A percentile compares a stretch with the other conserved stretches of the same genome.
phyloP scores from a whole-genome alignment of 1,139 yeast genomes.

The Hansenula anomala region DNA sequence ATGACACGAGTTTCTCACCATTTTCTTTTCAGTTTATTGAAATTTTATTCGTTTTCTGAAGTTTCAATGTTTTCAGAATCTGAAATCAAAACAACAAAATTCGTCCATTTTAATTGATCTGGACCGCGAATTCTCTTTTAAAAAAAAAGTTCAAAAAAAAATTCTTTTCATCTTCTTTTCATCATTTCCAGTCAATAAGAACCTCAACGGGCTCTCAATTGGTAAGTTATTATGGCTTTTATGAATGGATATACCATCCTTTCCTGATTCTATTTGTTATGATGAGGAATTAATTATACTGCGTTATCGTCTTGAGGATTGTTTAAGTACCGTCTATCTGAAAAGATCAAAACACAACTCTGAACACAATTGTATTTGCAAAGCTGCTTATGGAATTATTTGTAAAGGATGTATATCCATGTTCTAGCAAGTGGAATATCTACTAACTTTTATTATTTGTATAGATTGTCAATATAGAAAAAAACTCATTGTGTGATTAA shows the following conservation, averaged over 20 bases:
- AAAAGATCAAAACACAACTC: constrained; percentile 16
- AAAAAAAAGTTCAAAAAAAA: neutral
- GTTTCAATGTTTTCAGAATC: no score
- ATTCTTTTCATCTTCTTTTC: neutral
- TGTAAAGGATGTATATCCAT: no score
- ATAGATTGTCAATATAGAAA: no score
- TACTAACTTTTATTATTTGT: no score
- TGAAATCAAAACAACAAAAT: constrained; percentile 1
- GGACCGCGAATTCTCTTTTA: neutral
- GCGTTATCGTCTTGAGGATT: constrained; percentile 28
- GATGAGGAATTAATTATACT: constrained; percentile 20
- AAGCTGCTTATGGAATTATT: no score
- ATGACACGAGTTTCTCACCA: no score
- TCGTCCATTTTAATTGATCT: neutral
- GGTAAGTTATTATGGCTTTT: neutral
- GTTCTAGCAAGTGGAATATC: no score
- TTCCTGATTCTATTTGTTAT: neutral
- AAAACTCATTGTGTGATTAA: no score
- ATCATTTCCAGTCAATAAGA: neutral
- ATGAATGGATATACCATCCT: neutral
- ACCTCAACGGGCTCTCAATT: neutral
- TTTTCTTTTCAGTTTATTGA: no score
- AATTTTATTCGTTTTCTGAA: no score
- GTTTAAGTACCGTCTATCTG: constrained; percentile 24
- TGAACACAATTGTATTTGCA: no score